These are phyloP conservation scores for Pharnaceum exiguum DNA, from an alignment of 148 eudicot genomes.

Conservation along the genomic window DNA sequence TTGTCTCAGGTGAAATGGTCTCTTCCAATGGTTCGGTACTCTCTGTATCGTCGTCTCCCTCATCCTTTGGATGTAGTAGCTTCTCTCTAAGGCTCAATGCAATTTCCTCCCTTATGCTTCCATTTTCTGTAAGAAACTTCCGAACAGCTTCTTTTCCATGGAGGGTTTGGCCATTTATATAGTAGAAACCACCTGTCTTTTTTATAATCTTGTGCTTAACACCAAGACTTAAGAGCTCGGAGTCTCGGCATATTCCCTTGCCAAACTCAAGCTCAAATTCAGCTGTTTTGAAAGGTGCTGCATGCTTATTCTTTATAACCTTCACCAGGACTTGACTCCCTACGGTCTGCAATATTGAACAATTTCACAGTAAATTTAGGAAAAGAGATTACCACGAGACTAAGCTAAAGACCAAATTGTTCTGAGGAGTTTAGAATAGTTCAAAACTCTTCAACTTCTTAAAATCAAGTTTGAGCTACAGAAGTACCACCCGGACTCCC, in stretches of 20 bases:
- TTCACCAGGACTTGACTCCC: slow-evolving; percentile 84
- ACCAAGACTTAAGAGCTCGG: slow-evolving; percentile 70
- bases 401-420: background rate
- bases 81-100: slow-evolving; percentile 49
- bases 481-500: no score
- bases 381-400: no score
- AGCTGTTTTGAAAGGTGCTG: slow-evolving; percentile 81
- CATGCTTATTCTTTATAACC: slow-evolving; percentile 91
- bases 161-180: slow-evolving; percentile 35
- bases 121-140: slow-evolving; percentile 42
- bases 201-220: slow-evolving; percentile 65
- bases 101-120: slow-evolving; percentile 46
- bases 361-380: background rate
- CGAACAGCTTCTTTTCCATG: slow-evolving; percentile 65
- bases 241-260: slow-evolving; percentile 64
- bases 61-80: slow-evolving; percentile 32
- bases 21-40: slow-evolving; percentile 28
- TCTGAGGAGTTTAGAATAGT: no score
- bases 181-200: slow-evolving; percentile 34
- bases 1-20: slow-evolving; percentile 36
- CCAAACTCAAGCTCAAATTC: slow-evolving; percentile 92
- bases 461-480: no score
- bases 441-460: no score
- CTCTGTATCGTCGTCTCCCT: slow-evolving; percentile 17
- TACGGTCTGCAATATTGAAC: slow-evolving; percentile 41